A percentile compares a stretch with the other conserved stretches of the same genome.
These are phyloP conservation scores for Blastocrithidia nonstop DNA, from an alignment of 208 protist genomes.

Conservation along the genomic window DNA sequence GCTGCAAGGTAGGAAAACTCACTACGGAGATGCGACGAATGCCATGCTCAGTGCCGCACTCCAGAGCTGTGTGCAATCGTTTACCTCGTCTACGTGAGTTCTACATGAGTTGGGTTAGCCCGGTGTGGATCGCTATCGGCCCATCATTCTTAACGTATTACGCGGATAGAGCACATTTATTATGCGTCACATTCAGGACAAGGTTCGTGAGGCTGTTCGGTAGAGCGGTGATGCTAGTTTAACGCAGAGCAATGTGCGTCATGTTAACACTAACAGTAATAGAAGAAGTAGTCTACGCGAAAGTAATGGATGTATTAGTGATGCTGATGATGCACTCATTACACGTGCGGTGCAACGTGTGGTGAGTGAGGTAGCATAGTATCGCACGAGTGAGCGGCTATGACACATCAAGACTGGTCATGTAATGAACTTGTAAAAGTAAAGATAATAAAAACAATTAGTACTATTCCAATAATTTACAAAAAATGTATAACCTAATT, in stretches of 20 bases:
- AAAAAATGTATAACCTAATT: no score
- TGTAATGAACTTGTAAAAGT: not conserved
- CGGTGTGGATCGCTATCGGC: constrained; percentile 50
- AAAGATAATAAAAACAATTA: constrained; percentile 1
- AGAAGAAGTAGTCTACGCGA: not conserved
- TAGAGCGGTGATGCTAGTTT: not conserved
- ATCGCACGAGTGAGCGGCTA: constrained; percentile 32
- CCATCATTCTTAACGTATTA: constrained; percentile 36
- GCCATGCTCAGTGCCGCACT: constrained; percentile 58
- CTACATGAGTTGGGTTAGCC: constrained; percentile 46
- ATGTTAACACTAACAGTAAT: constrained; percentile 3
- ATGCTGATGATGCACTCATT: constrained; percentile 11
- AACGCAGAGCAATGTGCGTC: not conserved
- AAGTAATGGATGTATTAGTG: no score
- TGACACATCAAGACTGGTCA: constrained; percentile 65
- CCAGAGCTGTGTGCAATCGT: constrained; percentile 47
- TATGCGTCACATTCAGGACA: constrained; percentile 13
- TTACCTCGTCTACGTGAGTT: constrained; percentile 71
- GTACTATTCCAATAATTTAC: not conserved
- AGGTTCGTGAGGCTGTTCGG: constrained; percentile 5
- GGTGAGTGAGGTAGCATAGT: constrained; percentile 56
- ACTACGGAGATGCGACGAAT: constrained; percentile 58
- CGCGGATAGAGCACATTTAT: constrained; percentile 55
- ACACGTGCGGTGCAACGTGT: constrained; percentile 28
- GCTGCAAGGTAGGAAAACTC: constrained; percentile 26